Base-by-base conservation (phyloP, 2,329 filamentous ascomycete genomes). In the Samsoniella hepiali region DNA sequence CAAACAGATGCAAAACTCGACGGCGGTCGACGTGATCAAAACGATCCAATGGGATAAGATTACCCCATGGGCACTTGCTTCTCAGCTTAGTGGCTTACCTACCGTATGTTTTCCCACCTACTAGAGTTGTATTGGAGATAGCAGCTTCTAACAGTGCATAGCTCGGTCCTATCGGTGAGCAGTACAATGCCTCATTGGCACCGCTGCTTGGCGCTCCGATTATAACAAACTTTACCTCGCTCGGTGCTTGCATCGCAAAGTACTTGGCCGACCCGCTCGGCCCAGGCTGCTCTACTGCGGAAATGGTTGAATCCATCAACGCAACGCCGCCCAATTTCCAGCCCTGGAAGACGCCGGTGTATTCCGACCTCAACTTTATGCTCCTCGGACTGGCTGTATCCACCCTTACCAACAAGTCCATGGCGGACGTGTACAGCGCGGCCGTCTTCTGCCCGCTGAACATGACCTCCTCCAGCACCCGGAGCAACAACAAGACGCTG, bases 361-460 rank as follows among this genome's bases (percentile, higher is more conserved):
- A 62, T 15, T 62, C 60, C 5, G 60, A 62, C 9, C 44, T 62
- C 13, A 56, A 56, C 44, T 62, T 62, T 32, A 55, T 62, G 51
- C 42, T 62, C 1, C 60, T 62, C 51, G 60, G 51, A 9, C 50
- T 49, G 32, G 60, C 51, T 31, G 56, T 62, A 9, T 38, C 60
- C 8, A 54, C 40, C 32, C 27, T 62, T 10, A 56, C 60, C 17
- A 56, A 49, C 49, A 56, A 45, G 32, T 31, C 60, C 27, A 40
- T 50, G 10, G 32, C 51, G 2, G 51, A 55, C 10, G 40, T 62
- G 17, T 62, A 62, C 51, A 34, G 32, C 40, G 36, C 51, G 22
- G 42, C 51, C 32, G 13, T 62, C 32, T 62, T 62, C n/a, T 1
- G 3, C 5, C 60, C 60, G 11, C 60, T 62, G 51, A 62, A 62